Evolutionary conservation across 139 green algal species (phyloP), one percentile per base, ranked within the genome.

Genomic region (Dunaliella sp.): DNA sequence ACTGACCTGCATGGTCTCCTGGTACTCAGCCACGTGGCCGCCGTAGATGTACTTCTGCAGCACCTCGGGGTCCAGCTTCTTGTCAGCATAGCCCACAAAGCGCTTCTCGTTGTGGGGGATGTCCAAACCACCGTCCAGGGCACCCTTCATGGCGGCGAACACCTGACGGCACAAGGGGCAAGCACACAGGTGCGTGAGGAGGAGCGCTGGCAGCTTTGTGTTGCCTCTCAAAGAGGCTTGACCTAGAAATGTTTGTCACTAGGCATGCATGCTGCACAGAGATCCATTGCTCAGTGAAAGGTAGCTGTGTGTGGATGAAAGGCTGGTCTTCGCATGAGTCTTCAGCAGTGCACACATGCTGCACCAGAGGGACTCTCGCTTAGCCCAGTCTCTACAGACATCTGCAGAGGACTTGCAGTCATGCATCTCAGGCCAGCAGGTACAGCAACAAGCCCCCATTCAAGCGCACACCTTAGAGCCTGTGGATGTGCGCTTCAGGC

Each of bases 101-200:
- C 97, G 94, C 96, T 99, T 99, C 87, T 99, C 97, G 88, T 94
- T 98, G 96, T 99, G 97, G 65, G 97, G 97, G 82, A 99, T 97
- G 93, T 99, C 94, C 84, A 99, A 90, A 78, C 97, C 97, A 83
- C 97, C 97, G 88, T 99, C 97, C 83, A 98, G 89, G 21, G 96
- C 97, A 86, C 97, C 97, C 96, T 98, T 89, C 72, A 84, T 28
- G 30, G 22, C 35, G 30, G 86, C 80, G 76, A 88, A 88, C 75
- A 87, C 34, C 31, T 80, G n/a, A 76, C 25, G 59, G 59, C 24
- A 22, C 59, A 25, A 76, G 24, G 59, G 59, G 59, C 25, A 22
- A 76, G 59, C 59, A 76, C n/a, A n/a, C n/a, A n/a, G n/a, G n/a
- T n/a, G n/a, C n/a, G n/a, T n/a, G n/a, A n/a, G n/a, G n/a, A n/a